Percentiles rank a stretch among this genome's conserved stretches.
Evolutionary conservation across 148 eudicot species (phyloP).

Genomic region (Camellia sinensis): DNA sequence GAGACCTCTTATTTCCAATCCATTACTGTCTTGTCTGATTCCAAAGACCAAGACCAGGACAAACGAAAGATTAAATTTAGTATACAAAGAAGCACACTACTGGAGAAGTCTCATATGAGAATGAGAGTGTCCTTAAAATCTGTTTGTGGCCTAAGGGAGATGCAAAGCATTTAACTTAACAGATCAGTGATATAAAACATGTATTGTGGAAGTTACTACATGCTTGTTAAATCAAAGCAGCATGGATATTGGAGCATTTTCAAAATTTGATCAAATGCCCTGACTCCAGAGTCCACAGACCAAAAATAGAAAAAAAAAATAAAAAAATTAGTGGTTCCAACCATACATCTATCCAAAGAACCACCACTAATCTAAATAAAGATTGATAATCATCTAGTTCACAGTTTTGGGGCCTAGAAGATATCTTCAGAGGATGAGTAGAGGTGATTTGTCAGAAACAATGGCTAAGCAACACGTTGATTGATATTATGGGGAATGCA

Average conservation of each 20-base stretch:
- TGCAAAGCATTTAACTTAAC: not conserved
- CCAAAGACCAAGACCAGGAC: constrained; percentile 84
- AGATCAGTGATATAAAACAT: not conserved
- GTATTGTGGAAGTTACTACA: not conserved
- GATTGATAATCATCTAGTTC: not conserved
- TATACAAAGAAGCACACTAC: not conserved
- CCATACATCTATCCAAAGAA: not conserved
- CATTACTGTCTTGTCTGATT: constrained; percentile 83
- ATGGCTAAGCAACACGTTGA: not conserved
- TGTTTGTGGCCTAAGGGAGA: not conserved
- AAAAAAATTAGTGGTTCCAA: not conserved
- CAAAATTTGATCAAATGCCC: not conserved
- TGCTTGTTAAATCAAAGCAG: not conserved
- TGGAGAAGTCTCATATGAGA: not conserved
- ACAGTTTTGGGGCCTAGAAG: not conserved
- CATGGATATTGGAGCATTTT: not conserved
- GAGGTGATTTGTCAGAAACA: not conserved
- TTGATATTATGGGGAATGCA: not conserved
- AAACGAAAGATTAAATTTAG: not conserved
- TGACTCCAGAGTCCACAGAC: not conserved
- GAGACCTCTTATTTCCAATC: constrained; percentile 56
- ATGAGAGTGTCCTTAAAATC: not conserved
- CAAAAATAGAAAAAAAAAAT: not conserved
- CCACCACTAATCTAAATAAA: not conserved
- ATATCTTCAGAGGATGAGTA: not conserved